phyloP scores from a whole-genome alignment of 1,139 yeast genomes.

The Hanseniaspora sp. region DNA sequence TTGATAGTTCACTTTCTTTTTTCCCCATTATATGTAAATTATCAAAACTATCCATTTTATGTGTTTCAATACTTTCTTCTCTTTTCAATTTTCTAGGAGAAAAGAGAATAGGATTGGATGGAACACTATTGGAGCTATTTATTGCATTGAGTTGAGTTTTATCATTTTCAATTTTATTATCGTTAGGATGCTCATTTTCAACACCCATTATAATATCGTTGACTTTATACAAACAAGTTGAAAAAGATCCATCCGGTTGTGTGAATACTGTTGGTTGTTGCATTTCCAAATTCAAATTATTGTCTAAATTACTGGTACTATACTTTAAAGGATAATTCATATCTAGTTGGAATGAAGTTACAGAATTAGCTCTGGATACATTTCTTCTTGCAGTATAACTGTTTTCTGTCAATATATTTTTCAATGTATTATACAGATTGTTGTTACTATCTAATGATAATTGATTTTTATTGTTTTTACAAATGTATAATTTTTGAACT shows the following conservation, averaged over 20 bases:
- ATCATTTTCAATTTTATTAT: not conserved
- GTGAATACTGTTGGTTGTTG: not conserved
- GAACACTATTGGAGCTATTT: not conserved
- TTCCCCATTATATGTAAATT: not conserved
- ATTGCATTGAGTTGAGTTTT: not conserved
- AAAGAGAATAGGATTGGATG: slow-evolving; percentile 10
- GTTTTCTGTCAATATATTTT: slow-evolving; percentile 25
- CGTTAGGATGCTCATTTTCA: not conserved
- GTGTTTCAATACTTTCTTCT: not conserved
- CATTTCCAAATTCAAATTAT: not conserved
- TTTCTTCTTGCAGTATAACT: slow-evolving; percentile 21
- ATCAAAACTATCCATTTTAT: not conserved
- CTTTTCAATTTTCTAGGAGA: slow-evolving; percentile 14
- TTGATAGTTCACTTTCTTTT: not conserved
- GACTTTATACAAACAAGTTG: not conserved
- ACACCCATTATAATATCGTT: not conserved
- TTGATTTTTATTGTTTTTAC: slow-evolving; percentile 16
- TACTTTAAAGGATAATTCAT: slow-evolving; percentile 2
- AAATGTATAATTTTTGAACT: slow-evolving; percentile 4
- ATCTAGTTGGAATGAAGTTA: slow-evolving; percentile 18
- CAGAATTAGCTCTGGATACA: slow-evolving; percentile 24
- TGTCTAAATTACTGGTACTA: not conserved
- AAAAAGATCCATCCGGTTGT: not conserved
- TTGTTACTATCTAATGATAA: slow-evolving; percentile 25
- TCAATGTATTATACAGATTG: slow-evolving; percentile 21